phyloP scores from a whole-genome alignment of 345 rosid species.

The Arabidopsis thaliana region TAIR10.1 NC_003071.7:15691501-15692000 shows the following conservation, averaged over 20 bases:
- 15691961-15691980: conserved; percentile 49
- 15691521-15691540: conserved; percentile 23
- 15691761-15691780: conserved; percentile 34
- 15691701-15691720: conserved; percentile 40
- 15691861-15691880: conserved; percentile 14
- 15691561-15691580: conserved; percentile 39
- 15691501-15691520: conserved; percentile 32
- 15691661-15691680: conserved; percentile 24
- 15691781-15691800: conserved; percentile 32
- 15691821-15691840: not conserved
- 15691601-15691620: conserved; percentile 27
- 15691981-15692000: conserved; percentile 53
- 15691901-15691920: not conserved
- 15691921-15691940: conserved; percentile 30
- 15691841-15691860: conserved; percentile 12
- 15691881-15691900: conserved; percentile 7
- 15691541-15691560: conserved; percentile 36
- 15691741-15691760: conserved; percentile 35
- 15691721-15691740: conserved; percentile 36
- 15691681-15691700: conserved; percentile 29
- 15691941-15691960: conserved; percentile 46
- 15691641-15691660: conserved; percentile 41
- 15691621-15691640: conserved; percentile 43
- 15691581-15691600: conserved; percentile 15
- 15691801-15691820: conserved; percentile 20